These are phyloP conservation scores for Anthracocystis setariae DNA, from an alignment of 1,284 basidiomycete species.

Conservation along the genomic window DNA sequence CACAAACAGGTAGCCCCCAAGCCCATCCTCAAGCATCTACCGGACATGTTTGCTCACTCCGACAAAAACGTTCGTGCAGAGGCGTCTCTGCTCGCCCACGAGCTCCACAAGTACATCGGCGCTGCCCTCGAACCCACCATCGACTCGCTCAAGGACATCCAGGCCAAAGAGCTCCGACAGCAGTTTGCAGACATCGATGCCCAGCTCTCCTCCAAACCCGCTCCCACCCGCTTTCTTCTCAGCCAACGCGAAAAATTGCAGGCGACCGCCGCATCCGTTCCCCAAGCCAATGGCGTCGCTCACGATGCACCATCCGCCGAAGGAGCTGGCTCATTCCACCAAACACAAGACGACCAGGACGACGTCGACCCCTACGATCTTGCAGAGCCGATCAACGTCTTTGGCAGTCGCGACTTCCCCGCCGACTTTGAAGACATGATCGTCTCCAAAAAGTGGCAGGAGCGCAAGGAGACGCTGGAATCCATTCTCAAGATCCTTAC, in stretches of 20 bases:
- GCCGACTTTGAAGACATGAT: constrained; percentile 72
- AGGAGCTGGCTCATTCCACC: constrained; percentile 13
- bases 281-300: constrained; percentile 16
- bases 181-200: constrained; percentile 85
- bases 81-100: constrained; percentile 79
- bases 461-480: constrained; percentile 86
- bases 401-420: constrained; percentile 74
- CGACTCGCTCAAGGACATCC: constrained; percentile 95
- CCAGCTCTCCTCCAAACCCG: constrained; percentile 82
- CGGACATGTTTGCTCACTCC: constrained; percentile 92
- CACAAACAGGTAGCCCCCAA: constrained; percentile 78
- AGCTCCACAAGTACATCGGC: constrained; percentile 89
- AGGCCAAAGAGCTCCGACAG: constrained; percentile 94
- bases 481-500: constrained; percentile 80
- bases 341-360: constrained; percentile 43
- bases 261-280: constrained; percentile 28
- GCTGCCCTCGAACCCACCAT: constrained; percentile 86
- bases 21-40: constrained; percentile 83
- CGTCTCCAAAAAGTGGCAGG: constrained; percentile 96
- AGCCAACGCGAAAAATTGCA: constrained; percentile 72
- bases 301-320: constrained; percentile 14
- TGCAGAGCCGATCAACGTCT: constrained; percentile 83
- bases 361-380: constrained; percentile 81
- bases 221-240: constrained; percentile 81
- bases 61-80: constrained; percentile 97